Evolutionary conservation across 2,329 filamentous ascomycete species (phyloP), one percentile per base, ranked within the genome.

Genomic region (Pseudogymnoascus sp.): DNA sequence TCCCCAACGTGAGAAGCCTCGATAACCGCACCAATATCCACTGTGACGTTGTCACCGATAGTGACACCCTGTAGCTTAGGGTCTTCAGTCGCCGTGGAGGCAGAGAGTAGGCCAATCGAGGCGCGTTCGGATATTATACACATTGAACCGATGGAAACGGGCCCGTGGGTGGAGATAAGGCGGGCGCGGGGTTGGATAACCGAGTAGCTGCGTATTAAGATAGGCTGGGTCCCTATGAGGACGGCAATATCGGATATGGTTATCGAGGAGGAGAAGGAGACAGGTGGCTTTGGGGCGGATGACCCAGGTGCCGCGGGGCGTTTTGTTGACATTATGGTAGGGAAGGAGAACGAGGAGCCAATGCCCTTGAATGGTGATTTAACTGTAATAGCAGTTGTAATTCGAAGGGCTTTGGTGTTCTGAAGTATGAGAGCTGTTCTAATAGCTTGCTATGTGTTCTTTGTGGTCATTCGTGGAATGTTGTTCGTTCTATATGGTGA

Each of bases 171-270:
- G 8, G 93, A 88, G 71, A 92, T 89, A 64, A 97, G 83, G 66
- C 87, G 86, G 15, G 87, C 85, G 60, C 93, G 90, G 1, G 95
- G 93, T 71, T 97, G 93, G n/a, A 99, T 78, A 6, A 97, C 84
- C 3, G 86, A 87, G 71, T 91, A 87, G 23, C 89, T 82, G 64
- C 87, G 87, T 67, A 97, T 86, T 50, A 85, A 87, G 67, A 99
- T 90, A 1, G 86, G 87, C 73, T 96, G 83, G 2, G 83, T 86
- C 67, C 95, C 95, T 17, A 79, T 84, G 17, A 89, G 77, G 17
- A 83, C 77, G 10, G 86, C 84, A 64, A 82, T 82, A 67, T 88
- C 85, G 71, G 85, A 82, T 64, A 89, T 86, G 31, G 80, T 80
- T 64, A 87, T 76, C 17, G 80, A 80, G 0, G 83, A 82, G 17